These are phyloP conservation scores for Pythium sp. DNA, from an alignment of 352 stramenopile genomes.

Conservation along the genomic window DNA sequence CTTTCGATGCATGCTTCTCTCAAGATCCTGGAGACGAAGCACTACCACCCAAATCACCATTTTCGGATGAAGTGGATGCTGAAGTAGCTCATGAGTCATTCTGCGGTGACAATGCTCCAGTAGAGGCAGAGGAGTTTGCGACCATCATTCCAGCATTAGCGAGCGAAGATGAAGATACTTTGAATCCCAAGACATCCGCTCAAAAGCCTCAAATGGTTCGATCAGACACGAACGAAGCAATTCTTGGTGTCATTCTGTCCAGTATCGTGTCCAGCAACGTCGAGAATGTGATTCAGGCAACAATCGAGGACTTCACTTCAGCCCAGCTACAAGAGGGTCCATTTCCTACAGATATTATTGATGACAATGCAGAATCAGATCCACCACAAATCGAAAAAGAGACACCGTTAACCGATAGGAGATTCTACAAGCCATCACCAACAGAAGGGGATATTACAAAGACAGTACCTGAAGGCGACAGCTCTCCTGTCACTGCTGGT, in stretches of 20 bases:
- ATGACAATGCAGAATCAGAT: not conserved
- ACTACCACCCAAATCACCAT: not conserved
- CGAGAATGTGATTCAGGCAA: not conserved
- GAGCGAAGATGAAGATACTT: not conserved
- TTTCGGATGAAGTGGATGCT: not conserved
- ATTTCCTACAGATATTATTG: too few relatives aligned
- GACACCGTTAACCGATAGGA: too few relatives aligned
- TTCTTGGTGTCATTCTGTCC: constrained; percentile 4
- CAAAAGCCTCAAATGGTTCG: not conserved
- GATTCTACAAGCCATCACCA: too few relatives aligned
- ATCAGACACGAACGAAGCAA: not conserved
- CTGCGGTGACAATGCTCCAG: not conserved
- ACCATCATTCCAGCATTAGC: not conserved
- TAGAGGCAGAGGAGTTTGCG: not conserved
- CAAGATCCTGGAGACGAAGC: not conserved
- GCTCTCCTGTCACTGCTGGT: not conserved
- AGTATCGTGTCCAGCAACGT: not conserved
- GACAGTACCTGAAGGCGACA: too few relatives aligned
- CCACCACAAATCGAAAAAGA: too few relatives aligned
- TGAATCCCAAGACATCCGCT: not conserved
- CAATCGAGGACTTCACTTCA: not conserved
- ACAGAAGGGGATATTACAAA: too few relatives aligned
- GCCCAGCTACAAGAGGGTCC: not conserved
- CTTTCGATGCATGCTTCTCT: not conserved
- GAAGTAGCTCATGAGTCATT: constrained; percentile 2